Evolutionary conservation across 2,329 filamentous ascomycete species (phyloP).

Genomic region (Chaetothyriales sp.): DNA sequence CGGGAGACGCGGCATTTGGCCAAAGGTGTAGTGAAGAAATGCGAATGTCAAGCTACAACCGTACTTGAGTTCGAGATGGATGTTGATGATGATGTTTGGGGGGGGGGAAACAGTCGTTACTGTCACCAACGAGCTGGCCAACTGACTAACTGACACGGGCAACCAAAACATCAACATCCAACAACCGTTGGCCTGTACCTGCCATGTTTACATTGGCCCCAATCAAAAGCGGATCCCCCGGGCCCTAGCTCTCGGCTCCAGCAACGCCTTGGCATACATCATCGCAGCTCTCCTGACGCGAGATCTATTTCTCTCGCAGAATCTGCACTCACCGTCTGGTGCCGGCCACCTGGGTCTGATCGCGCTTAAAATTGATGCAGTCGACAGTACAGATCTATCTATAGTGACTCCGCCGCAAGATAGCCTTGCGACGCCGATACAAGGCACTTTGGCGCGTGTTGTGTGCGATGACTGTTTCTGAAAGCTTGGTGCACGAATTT

Average conservation of each 20-base stretch:
- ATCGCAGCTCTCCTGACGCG: not conserved
- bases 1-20: not conserved
- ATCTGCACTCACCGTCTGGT: not conserved
- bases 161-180: not conserved
- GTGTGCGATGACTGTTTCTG: not conserved
- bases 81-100: not conserved
- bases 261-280: not conserved
- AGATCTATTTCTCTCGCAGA: not conserved
- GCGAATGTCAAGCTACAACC: not conserved
- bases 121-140: not conserved
- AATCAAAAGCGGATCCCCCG: not conserved
- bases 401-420: too few species aligned
- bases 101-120: not conserved
- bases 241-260: too few species aligned
- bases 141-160: not conserved
- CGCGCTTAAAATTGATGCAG: not conserved
- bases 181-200: not conserved
- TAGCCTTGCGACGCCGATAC: not conserved
- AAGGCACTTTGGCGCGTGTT: not conserved
- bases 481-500: not conserved
- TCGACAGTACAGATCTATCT: not conserved
- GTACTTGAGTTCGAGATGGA: not conserved
- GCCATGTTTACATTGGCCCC: not conserved
- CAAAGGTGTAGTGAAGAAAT: not conserved
- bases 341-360: not conserved